Base-by-base conservation (phyloP, 2,329 filamentous ascomycete species). In the Trichoderma sp. region DNA sequence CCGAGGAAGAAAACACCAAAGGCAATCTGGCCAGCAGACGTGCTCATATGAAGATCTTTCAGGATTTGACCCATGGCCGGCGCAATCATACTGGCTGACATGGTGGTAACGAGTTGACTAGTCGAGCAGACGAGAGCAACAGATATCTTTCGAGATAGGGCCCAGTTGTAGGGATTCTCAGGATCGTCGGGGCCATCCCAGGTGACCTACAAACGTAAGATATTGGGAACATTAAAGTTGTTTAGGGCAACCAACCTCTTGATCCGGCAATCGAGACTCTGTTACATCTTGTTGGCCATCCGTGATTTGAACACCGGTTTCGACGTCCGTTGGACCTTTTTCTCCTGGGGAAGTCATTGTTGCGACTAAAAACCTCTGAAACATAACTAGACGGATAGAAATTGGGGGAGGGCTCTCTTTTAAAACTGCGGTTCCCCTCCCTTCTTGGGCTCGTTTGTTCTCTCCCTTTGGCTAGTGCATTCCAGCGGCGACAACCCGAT, bases 121-220 rank as follows among this genome's bases (percentile, higher is more conserved):
- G 76, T 70, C 0, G 79, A 80, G 51, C 75, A 74, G 30, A 81
- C 69, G 24, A 81, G 43, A 5, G 72, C 76, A 46, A 76, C 76
- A 2, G 68, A 49, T 34, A 73, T 63, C 61, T 74, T 75, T 24
- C 69, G 71, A 7, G 11, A 14, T 8, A 58, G 30, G 2, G 85
- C 78, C 90, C 90, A 92, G 11, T 59, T 59, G 56, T 59, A 59
- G 1, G 56, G 56, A 10, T 59, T 37, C 21, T 59, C 18, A 4
- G 34, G 56, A 34, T 59, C 56, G 16, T 46, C 37, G 6, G 56
- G 34, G 5, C 56, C 7, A 8, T 43, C 56, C 56, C 56, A 59
- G 18, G 39, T 43, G 18, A 43, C 39, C 39, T 43, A 43, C 6
- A 8, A 43, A 43, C 16, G 16, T 43, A n/a, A 43, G 39, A 8